Evolutionary conservation across 805 yeast species (phyloP).

Genomic region (Metschnikowia similis): DNA sequence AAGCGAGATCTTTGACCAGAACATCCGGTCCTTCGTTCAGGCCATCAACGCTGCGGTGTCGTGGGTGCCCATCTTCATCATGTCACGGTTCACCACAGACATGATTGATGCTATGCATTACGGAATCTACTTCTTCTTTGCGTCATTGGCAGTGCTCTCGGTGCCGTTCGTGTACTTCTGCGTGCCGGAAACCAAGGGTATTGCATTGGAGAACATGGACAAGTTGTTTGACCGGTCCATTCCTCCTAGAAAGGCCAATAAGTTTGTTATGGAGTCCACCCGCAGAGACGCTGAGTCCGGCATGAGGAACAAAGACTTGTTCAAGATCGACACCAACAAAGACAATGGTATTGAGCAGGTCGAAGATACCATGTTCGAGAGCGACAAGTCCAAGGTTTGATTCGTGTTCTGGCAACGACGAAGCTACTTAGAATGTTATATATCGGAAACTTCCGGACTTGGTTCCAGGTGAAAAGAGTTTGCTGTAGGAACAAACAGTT

Average conservation of each 20-base stretch:
- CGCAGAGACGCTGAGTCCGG: conserved; percentile 14
- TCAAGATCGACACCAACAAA: conserved; percentile 21
- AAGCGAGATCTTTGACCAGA: conserved; percentile 37
- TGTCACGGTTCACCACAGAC: conserved; percentile 31
- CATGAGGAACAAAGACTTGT: conserved; percentile 15
- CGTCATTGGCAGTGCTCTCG: conserved; percentile 28
- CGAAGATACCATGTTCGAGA: conserved; percentile 12
- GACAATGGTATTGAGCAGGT: conserved; percentile 17
- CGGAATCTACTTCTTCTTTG: conserved; percentile 37
- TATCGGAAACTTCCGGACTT: too few relatives aligned
- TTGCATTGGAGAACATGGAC: conserved; percentile 30
- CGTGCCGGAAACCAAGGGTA: conserved; percentile 38
- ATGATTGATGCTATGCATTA: conserved; percentile 34
- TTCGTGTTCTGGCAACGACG: not conserved
- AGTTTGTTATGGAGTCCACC: conserved; percentile 17
- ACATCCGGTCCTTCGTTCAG: conserved; percentile 37
- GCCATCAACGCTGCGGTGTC: conserved; percentile 39
- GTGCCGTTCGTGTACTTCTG: conserved; percentile 36
- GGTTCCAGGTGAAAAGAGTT: too few relatives aligned
- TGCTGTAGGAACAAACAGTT: too few relatives aligned
- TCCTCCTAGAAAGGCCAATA: conserved; percentile 23
- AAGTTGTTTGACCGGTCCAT: conserved; percentile 20
- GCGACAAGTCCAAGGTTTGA: not conserved
- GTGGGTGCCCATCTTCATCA: conserved; percentile 37
- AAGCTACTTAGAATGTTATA: not conserved